Evolutionary conservation across 1,284 basidiomycete species (phyloP).

Genomic region (Heterobasidion annosum): DNA sequence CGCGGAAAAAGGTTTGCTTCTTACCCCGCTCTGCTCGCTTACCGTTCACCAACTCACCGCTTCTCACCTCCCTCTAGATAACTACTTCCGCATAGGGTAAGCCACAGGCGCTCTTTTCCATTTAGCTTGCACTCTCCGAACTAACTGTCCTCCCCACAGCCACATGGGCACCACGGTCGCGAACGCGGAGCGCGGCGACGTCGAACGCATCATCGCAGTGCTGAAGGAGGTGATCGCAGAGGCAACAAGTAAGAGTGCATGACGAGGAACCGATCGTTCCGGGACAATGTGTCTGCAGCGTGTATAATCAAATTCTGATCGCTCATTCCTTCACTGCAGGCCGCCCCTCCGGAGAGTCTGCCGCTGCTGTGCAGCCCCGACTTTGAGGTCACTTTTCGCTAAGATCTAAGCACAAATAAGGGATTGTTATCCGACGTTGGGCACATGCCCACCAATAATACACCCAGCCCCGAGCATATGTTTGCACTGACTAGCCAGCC

Average conservation of each 20-base stretch:
- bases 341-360: no score
- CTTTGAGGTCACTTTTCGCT: not conserved
- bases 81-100: conserved; percentile 75
- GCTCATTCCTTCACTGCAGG: not conserved
- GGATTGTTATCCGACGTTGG: no score
- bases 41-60: not conserved
- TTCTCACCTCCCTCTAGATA: conserved; percentile 34
- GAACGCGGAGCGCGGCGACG: conserved; percentile 60
- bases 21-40: conserved; percentile 5
- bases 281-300: not conserved
- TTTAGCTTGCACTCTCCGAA: not conserved
- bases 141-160: conserved; percentile 23
- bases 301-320: not conserved
- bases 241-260: conserved; percentile 26
- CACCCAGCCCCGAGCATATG: no score
- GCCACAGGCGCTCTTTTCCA: conserved; percentile 13
- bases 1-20: conserved; percentile 63
- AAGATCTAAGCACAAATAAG: no score
- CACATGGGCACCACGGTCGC: conserved; percentile 90
- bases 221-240: conserved; percentile 57
- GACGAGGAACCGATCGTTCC: conserved; percentile 9
- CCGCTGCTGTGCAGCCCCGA: not conserved
- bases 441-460: no score
- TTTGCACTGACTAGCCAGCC: no score
- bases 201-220: conserved; percentile 66